Percentiles rank a stretch among this genome's conserved stretches.
phyloP scores from a whole-genome alignment of 306 rosid species.

The Prunus armeniaca region DNA sequence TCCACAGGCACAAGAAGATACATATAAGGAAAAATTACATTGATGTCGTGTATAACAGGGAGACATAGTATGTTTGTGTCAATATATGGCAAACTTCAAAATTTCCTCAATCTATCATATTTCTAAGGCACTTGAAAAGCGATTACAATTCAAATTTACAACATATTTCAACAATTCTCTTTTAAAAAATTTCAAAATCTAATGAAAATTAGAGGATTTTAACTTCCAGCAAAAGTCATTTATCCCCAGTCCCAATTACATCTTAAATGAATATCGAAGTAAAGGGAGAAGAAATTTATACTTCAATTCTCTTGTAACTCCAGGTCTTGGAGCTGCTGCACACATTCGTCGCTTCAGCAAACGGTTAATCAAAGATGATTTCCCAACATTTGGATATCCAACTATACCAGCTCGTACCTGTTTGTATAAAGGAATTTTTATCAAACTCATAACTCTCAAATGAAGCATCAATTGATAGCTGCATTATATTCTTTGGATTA shows the following conservation, averaged over 20 bases:
- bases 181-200: neutral
- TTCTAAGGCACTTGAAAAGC: neutral
- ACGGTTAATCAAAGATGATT: constrained; percentile 87
- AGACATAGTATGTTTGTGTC: neutral
- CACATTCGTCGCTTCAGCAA: constrained; percentile 85
- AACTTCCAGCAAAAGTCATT: neutral
- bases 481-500: neutral
- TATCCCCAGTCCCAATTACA: constrained; percentile 8
- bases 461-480: neutral
- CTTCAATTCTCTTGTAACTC: constrained; percentile 86
- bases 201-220: neutral
- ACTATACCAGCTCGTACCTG: constrained; percentile 97
- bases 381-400: constrained; percentile 97
- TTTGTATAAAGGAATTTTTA: neutral
- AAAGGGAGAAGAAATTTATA: constrained; percentile 28
- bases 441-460: neutral
- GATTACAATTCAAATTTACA: neutral
- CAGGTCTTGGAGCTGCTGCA: constrained; percentile 96
- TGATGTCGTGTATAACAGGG: neutral
- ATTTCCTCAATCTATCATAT: neutral
- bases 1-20: constrained; percentile 16
- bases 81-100: neutral
- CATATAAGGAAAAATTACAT: neutral
- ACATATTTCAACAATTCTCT: neutral
- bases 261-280: constrained; percentile 1